These are phyloP conservation scores for Populus hybrid DNA, from an alignment of 441 rosid genomes.

Conservation along the genomic window DNA sequence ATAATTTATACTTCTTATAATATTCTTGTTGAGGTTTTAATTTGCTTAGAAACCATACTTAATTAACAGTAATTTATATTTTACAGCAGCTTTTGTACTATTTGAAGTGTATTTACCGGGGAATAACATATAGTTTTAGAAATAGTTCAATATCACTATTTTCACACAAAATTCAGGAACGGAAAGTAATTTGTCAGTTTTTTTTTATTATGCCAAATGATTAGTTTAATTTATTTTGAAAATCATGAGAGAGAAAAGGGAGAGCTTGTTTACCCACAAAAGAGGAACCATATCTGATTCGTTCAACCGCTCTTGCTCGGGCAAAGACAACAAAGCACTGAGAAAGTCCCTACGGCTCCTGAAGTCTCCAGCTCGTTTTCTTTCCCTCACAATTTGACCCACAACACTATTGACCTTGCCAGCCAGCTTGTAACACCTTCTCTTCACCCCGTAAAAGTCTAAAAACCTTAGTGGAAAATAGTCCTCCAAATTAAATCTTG, in stretches of 20 bases:
- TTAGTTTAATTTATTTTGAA: neutral
- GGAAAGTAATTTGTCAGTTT: neutral
- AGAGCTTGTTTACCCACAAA: conserved; percentile 49
- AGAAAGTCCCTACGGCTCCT: conserved; percentile 44
- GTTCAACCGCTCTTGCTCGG: conserved; percentile 46
- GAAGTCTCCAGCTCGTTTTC: conserved; percentile 16
- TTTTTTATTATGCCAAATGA: neutral
- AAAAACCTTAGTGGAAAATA: conserved; percentile 44
- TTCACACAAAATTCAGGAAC: neutral
- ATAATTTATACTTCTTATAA: too few relatives aligned
- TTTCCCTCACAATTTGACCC: conserved; percentile 41
- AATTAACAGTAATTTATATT: too few relatives aligned
- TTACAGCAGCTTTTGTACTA: too few relatives aligned
- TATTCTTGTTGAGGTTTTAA: neutral
- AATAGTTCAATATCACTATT: neutral
- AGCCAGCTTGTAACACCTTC: conserved; percentile 48
- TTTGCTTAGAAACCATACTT: too few relatives aligned
- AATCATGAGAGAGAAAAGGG: neutral
- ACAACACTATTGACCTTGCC: conserved; percentile 37
- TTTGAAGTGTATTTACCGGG: too few relatives aligned
- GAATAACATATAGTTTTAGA: too few relatives aligned
- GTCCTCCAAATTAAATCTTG: conserved; percentile 53
- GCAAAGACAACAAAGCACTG: conserved; percentile 49
- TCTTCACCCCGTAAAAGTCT: conserved; percentile 59
- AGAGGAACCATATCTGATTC: conserved; percentile 55